Percentiles rank a stretch among this genome's conserved stretches.
phyloP scores from a whole-genome alignment of 495 filamentous ascomycete genomes.

The Hypoxylon crocopeplum region DNA sequence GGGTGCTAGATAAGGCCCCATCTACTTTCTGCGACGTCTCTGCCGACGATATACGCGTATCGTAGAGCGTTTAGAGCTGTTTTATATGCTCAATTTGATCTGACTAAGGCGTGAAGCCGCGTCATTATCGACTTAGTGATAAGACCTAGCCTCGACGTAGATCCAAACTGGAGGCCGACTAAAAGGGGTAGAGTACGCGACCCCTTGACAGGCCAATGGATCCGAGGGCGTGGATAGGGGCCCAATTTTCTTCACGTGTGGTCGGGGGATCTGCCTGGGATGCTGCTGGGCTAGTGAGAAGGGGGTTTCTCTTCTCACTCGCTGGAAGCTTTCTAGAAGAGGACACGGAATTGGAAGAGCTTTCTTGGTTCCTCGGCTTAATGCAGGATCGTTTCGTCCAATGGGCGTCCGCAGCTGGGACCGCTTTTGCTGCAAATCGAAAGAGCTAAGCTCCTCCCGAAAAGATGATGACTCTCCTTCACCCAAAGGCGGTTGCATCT shows the following conservation, averaged over 20 bases:
- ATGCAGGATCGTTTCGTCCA: constrained; percentile 35
- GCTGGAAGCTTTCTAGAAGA: constrained; percentile 37
- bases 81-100: background rate
- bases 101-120: constrained; percentile 17
- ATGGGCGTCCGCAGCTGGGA: constrained; percentile 6
- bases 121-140: constrained; percentile 21
- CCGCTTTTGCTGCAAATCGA: constrained; percentile 26
- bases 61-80: background rate
- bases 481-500: constrained; percentile 26
- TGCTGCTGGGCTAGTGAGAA: constrained; percentile 22
- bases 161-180: background rate
- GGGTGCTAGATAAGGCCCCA: too few relatives aligned
- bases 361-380: constrained; percentile 33
- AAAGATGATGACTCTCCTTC: constrained; percentile 13
- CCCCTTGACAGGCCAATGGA: constrained; percentile 34
- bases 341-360: constrained; percentile 26
- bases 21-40: too few relatives aligned
- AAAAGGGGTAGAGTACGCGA: constrained; percentile 27
- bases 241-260: constrained; percentile 39
- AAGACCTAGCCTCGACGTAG: constrained; percentile 20
- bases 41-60: too few relatives aligned
- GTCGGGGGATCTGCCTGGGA: constrained; percentile 37
- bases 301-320: constrained; percentile 30
- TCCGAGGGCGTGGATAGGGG: constrained; percentile 37
- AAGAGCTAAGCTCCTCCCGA: constrained; percentile 20